phyloP scores from a whole-genome alignment of 2,329 filamentous ascomycete species.

The Macrophomina phaseolina region DNA sequence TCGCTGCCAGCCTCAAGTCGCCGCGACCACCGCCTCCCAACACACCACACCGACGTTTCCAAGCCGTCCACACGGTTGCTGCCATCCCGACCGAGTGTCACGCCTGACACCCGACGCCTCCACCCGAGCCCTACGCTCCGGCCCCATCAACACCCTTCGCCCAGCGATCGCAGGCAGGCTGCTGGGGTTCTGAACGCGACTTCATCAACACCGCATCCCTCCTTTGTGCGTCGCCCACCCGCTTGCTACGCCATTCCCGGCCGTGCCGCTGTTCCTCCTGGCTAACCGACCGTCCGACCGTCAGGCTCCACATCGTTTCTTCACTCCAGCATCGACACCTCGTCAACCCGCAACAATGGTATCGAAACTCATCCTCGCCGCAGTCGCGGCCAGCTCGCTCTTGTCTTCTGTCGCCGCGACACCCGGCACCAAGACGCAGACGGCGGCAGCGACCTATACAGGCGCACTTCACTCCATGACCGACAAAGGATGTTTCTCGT shows the following conservation, averaged over 20 bases:
- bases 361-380: conserved; percentile 39
- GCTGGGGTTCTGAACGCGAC: conserved; percentile 20
- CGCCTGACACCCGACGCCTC: conserved; percentile 11
- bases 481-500: conserved; percentile 59
- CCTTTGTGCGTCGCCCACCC: conserved; percentile 13
- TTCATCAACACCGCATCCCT: conserved; percentile 5
- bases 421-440: conserved; percentile 29
- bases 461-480: conserved; percentile 37
- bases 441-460: conserved; percentile 41
- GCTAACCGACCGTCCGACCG: conserved; percentile 9
- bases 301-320: background rate
- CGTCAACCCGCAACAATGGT: conserved; percentile 38
- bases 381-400: conserved; percentile 40
- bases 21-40: background rate
- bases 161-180: conserved; percentile 23
- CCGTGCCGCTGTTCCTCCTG: conserved; percentile 16
- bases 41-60: background rate
- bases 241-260: conserved; percentile 5
- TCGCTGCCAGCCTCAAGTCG: conserved; percentile 13
- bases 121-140: conserved; percentile 2
- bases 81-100: conserved; percentile 22
- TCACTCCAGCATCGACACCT: conserved; percentile 13
- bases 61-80: background rate
- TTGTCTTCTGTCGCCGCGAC: conserved; percentile 38
- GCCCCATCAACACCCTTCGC: background rate